Evolutionary conservation across 176 grass and related monocot species (phyloP), one percentile per base, ranked within the genome.

Genomic region (Oryza rufipogon): DNA sequence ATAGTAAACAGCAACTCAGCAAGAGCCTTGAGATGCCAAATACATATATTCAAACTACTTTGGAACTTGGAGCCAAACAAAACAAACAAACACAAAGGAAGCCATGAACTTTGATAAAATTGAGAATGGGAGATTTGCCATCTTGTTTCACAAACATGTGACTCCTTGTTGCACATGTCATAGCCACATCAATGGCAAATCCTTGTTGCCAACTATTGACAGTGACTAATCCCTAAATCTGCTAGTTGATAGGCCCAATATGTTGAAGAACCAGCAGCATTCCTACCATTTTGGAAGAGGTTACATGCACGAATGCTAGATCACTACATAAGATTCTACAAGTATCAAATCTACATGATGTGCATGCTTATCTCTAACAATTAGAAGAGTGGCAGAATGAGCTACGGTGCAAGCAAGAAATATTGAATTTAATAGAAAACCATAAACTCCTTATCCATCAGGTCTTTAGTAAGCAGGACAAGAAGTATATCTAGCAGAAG

Each of bases 41-140:
- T 64, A 70, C 26, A 64, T 9, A n/a, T 80, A 65, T 69, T 64
- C 33, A 79, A 76, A 84, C 34, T 48, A 84, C n/a, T 84, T 70
- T 70, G 44, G 65, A 19, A 39, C 25, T 52, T 89, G 9, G 68
- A 66, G 6, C 19, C 54, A 72, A 46, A 42, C 12, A 84, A 88
- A 64, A 85, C 2, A 81, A 80, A 68, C 54, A 76, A 49, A 54
- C 64, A 86, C 14, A 26, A 34, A 61, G 19, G 38, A 66, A 76
- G 56, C 39, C 22, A 42, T 42, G 25, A 61, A 26, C 47, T 63
- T 47, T 15, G 34, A 65, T 38, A 66, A 77, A 71, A 20, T 23
- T 63, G n/a, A n/a, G 9, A 63, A 63, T 23, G 22, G 58, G 22
- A 8, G 58, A 63, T 63, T 63, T 63, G 20, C 20, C n/a, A 23